Evolutionary conservation across 257 asterid species (phyloP), one percentile per base, ranked within the genome.

Genomic region (Galeopsis tetrahit): DNA sequence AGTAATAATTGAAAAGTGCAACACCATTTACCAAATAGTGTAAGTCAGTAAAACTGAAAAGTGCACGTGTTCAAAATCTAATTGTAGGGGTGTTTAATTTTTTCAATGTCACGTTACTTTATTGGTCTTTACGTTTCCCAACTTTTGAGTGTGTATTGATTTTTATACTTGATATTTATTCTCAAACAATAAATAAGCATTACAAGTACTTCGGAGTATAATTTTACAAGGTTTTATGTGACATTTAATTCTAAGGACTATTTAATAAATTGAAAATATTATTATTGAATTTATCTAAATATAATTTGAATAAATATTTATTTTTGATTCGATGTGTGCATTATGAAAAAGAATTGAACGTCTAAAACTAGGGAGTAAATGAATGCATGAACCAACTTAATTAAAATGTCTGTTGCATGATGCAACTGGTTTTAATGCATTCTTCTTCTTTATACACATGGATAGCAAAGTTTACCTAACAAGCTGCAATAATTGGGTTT

Each of bases 371-470:
- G 13, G 11, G 49, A 9, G 38, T 4, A 69, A 49, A 49, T 75
- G n/a, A 38, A 68, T 36, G 75, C 72, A 69, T 69, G 75, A 69
- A 17, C 68, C 62, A 76, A 69, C 75, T 34, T 42, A 31, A 69
- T 11, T 36, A n/a, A 63, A 62, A 55, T 55, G 53, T 62, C 9
- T 21, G 35, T 52, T 72, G 48, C 72, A 70, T 76, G 80, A 69
- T 9, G n/a, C 59, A 56, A 49, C 63, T n/a, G 2, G 39, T 59
- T 28, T 64, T 34, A 43, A 35, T 53, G 66, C 53, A 33, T 32
- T 14, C 21, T 35, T 14, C 21, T 35, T 40, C n/a, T 46, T 2
- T 33, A 14, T 6, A 56, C 69, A 57, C 33, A 36, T 28, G 43
- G 51, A 73, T 17, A 39, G 62, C 39, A 44, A 70, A 64, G 66